Evolutionary conservation across 148 eudicot species (phyloP).

Genomic region (Amaranthus hypochondriacus): DNA sequence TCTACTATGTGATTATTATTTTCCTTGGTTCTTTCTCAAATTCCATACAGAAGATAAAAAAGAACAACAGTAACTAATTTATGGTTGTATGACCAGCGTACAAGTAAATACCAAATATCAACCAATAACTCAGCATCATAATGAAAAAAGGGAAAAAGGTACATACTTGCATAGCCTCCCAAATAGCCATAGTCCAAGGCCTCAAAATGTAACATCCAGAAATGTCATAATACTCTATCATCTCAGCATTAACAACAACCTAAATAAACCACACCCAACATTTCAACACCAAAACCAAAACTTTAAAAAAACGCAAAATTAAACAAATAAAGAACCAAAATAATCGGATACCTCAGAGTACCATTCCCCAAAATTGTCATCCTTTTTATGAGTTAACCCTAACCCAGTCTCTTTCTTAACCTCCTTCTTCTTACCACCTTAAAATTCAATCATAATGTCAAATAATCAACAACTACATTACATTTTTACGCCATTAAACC

Average conservation of each 20-base stretch:
- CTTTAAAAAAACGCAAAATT: too few species aligned
- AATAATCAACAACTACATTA: background rate
- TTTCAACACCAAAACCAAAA: background rate
- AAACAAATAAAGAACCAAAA: background rate
- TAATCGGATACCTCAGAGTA: constrained; percentile 74
- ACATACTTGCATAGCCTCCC: constrained; percentile 89
- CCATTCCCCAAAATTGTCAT: constrained; percentile 98
- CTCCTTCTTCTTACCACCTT: constrained; percentile 83
- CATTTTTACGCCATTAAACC: background rate
- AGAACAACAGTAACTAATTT: too few species aligned
- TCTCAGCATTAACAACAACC: constrained; percentile 86
- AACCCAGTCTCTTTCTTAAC: constrained; percentile 95
- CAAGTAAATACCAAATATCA: too few species aligned
- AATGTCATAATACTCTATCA: constrained; percentile 96
- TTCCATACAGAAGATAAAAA: too few species aligned
- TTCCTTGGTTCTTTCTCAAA: too few species aligned
- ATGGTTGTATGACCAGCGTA: too few species aligned
- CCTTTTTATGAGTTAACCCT: constrained; percentile 72
- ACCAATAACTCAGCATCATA: background rate
- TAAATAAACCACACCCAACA: constrained; percentile 17
- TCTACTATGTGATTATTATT: too few species aligned
- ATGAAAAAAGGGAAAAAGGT: background rate
- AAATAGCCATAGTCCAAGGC: constrained; percentile 88
- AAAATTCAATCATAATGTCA: background rate
- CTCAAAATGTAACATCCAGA: constrained; percentile 91